Evolutionary conservation across 768 basidiomycete genomes (phyloP).

Genomic region (Boletus bicolor): DNA sequence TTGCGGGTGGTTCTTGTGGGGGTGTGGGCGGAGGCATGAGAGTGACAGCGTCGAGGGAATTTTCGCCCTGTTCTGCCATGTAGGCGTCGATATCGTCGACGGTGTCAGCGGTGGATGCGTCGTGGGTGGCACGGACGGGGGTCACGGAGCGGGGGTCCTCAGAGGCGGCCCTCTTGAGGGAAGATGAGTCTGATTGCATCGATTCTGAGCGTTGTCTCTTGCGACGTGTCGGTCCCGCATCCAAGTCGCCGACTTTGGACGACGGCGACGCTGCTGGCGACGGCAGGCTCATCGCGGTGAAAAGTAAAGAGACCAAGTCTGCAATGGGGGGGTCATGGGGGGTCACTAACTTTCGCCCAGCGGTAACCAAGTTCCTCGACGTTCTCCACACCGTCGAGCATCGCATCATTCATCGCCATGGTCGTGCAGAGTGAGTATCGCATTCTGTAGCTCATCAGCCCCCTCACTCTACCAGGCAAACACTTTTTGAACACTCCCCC

Average conservation of each 20-base stretch:
- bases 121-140: conserved; percentile 22
- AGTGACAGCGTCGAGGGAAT: conserved; percentile 16
- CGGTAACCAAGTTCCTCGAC: neutral
- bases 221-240: conserved; percentile 36
- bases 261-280: conserved; percentile 42
- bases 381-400: neutral
- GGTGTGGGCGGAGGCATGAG: conserved; percentile 27
- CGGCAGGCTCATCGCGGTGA: conserved; percentile 42
- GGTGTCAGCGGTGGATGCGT: conserved; percentile 15
- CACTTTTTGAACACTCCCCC: conserved; percentile 76
- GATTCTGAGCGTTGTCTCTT: conserved; percentile 76
- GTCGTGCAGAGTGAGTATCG: neutral
- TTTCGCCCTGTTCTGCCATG: conserved; percentile 58
- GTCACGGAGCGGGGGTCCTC: conserved; percentile 54
- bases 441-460: no score
- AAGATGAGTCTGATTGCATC: conserved; percentile 72
- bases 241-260: conserved; percentile 37
- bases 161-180: conserved; percentile 76
- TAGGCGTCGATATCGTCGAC: conserved; percentile 64
- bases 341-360: conserved; percentile 3
- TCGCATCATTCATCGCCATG: neutral
- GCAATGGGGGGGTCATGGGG: conserved; percentile 5
- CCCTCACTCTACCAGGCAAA: conserved; percentile 37
- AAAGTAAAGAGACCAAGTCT: neutral
- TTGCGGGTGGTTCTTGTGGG: conserved; percentile 20